These are phyloP conservation scores for Alopecurus myosuroides DNA, from an alignment of 176 grass and related monocot species.

Conservation along the genomic window DNA sequence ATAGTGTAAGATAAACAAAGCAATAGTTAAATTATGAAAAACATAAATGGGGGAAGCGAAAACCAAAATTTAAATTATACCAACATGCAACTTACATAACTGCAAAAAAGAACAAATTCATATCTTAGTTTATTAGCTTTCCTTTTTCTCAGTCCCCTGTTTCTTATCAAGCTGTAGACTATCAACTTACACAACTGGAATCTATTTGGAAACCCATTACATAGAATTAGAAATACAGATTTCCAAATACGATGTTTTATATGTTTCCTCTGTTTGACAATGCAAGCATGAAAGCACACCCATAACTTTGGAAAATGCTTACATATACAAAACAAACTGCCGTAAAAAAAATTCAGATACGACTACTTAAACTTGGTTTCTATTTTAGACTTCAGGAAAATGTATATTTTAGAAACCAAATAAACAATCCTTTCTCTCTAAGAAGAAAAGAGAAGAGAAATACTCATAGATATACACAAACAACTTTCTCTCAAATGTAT, in stretches of 20 bases:
- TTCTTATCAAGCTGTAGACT: background rate
- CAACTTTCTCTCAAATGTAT: too few species aligned
- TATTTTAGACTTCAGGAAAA: background rate
- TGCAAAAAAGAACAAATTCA: background rate
- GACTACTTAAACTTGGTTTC: background rate
- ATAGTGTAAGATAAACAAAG: background rate
- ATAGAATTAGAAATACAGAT: background rate
- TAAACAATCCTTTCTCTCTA: background rate
- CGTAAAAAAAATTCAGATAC: background rate
- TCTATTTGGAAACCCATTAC: background rate
- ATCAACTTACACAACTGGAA: background rate
- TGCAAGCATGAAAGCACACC: background rate
- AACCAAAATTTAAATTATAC: background rate
- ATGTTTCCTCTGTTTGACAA: background rate
- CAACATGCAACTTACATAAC: background rate
- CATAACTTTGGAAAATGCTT: background rate
- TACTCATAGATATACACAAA: too few species aligned
- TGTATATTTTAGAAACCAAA: background rate
- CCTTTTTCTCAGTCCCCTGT: background rate
- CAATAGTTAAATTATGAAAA: background rate
- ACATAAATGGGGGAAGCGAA: background rate
- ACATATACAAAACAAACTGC: background rate
- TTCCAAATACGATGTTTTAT: background rate
- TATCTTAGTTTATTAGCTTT: background rate
- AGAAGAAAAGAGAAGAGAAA: too few species aligned